These are phyloP conservation scores for Microascus cirrosus DNA, from an alignment of 2,329 filamentous ascomycete genomes.

Conservation along the genomic window DNA sequence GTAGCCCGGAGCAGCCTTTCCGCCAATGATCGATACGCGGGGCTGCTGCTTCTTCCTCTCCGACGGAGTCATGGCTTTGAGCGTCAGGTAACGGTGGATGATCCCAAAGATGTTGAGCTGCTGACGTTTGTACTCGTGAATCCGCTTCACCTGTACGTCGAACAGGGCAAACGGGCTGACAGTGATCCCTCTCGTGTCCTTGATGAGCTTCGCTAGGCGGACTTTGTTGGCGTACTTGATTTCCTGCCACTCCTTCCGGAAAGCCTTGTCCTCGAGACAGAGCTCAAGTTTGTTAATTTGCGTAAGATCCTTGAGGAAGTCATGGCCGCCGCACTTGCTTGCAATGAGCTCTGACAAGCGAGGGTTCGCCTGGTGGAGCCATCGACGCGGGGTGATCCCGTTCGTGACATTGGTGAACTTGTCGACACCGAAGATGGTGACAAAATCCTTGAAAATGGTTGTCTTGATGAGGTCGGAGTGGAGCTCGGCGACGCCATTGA, in stretches of 20 bases:
- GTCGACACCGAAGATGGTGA: constrained; percentile 86
- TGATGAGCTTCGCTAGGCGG: constrained; percentile 82
- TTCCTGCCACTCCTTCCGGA: constrained; percentile 89
- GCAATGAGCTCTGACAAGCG: constrained; percentile 85
- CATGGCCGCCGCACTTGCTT: constrained; percentile 71
- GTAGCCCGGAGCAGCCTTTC: constrained; percentile 95
- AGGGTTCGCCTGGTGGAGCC: constrained; percentile 96
- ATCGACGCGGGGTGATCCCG: constrained; percentile 88
- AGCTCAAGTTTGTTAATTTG: constrained; percentile 74
- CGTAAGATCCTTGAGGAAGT: constrained; percentile 85
- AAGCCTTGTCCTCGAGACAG: constrained; percentile 75
- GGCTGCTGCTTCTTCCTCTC: constrained; percentile 80
- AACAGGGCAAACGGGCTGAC: constrained; percentile 87
- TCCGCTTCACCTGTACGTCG: constrained; percentile 96
- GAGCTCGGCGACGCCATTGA: constrained; percentile 94
- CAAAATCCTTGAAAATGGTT: constrained; percentile 99
- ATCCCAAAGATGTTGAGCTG: constrained; percentile 98
- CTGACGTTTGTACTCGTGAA: constrained; percentile 98
- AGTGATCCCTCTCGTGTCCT: constrained; percentile 63
- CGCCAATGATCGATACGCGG: constrained; percentile 91
- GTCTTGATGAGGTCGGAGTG: constrained; percentile 97
- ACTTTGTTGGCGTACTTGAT: constrained; percentile 98
- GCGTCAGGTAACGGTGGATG: constrained; percentile 82
- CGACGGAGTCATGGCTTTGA: constrained; percentile 76
- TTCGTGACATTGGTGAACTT: constrained; percentile 99